These are phyloP conservation scores for Podosphaera fusca DNA, from an alignment of 2,329 filamentous ascomycete species.

Conservation along the genomic window DNA sequence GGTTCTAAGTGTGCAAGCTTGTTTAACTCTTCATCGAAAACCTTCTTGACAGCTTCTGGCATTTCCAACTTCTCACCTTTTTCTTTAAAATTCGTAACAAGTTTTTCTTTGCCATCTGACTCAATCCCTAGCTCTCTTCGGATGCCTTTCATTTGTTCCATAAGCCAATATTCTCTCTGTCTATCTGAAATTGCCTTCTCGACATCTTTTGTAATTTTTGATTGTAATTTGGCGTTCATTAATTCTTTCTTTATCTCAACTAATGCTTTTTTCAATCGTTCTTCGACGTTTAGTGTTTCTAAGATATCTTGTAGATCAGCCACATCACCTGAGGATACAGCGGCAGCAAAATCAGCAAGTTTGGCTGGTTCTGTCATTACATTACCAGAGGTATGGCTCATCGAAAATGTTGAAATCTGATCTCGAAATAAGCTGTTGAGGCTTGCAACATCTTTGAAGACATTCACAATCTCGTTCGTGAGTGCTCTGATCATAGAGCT, in stretches of 20 bases:
- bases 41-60: conserved; percentile 89
- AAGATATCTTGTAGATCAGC: conserved; percentile 82
- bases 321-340: conserved; percentile 83
- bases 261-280: conserved; percentile 74
- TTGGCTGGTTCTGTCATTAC: conserved; percentile 88
- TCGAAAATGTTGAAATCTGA: conserved; percentile 91
- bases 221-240: conserved; percentile 92
- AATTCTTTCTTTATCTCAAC: conserved; percentile 92
- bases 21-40: conserved; percentile 95
- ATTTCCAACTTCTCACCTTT: conserved; percentile 85
- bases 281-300: conserved; percentile 71
- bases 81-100: conserved; percentile 92
- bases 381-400: conserved; percentile 84
- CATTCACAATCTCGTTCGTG: conserved; percentile 94
- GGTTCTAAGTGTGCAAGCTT: conserved; percentile 90
- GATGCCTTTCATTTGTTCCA: conserved; percentile 99
- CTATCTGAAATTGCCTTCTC: conserved; percentile 94
- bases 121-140: conserved; percentile 86
- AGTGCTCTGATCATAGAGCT: conserved; percentile 74
- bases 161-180: conserved; percentile 92
- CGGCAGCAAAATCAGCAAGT: conserved; percentile 87
- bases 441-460: conserved; percentile 89
- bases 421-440: conserved; percentile 91
- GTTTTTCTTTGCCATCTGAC: conserved; percentile 92
- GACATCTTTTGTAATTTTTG: conserved; percentile 94